Percentiles rank a stretch among this genome's conserved stretches.
Evolutionary conservation across 306 rosid species (phyloP).

Genomic region (Prunus davidiana): DNA sequence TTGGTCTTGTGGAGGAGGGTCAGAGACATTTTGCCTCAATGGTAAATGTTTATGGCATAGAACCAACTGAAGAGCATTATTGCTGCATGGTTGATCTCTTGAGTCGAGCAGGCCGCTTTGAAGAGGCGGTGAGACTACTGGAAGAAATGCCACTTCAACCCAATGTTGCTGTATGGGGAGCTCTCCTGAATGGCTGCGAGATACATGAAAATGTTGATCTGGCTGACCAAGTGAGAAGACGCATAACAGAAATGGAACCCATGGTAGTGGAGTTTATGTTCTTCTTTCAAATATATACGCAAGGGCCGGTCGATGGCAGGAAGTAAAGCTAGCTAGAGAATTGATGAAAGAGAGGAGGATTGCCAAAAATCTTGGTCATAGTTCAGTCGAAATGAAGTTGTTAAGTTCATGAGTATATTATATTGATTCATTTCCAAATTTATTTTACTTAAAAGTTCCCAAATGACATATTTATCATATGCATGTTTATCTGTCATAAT

Average conservation of each 20-base stretch:
- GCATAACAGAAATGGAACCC: constrained; percentile 42
- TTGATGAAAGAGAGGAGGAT: constrained; percentile 43
- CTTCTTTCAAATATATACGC: constrained; percentile 80
- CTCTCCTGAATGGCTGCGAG: constrained; percentile 76
- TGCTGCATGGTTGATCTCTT: constrained; percentile 79
- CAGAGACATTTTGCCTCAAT: constrained; percentile 47
- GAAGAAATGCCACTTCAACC: constrained; percentile 50
- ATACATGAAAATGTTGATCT: constrained; percentile 61
- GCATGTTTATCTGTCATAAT: neutral
- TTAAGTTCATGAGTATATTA: constrained; percentile 7
- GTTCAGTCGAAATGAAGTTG: constrained; percentile 56
- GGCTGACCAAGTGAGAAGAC: constrained; percentile 46
- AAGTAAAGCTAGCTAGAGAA: constrained; percentile 54
- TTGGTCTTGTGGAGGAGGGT: constrained; percentile 64
- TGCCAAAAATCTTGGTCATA: constrained; percentile 58
- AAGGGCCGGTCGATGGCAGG: constrained; percentile 65
- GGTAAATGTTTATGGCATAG: constrained; percentile 43
- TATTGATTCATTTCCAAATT: neutral
- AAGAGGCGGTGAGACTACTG: constrained; percentile 56
- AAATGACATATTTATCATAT: too few relatives aligned
- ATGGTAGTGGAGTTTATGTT: constrained; percentile 57
- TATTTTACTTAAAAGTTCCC: neutral
- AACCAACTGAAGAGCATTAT: constrained; percentile 70
- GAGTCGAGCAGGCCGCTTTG: constrained; percentile 63
- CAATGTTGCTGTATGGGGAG: constrained; percentile 57